Evolutionary conservation across 805 yeast genomes (phyloP), one percentile per base, ranked within the genome.

Genomic region (Metschnikowia reukaufii): DNA sequence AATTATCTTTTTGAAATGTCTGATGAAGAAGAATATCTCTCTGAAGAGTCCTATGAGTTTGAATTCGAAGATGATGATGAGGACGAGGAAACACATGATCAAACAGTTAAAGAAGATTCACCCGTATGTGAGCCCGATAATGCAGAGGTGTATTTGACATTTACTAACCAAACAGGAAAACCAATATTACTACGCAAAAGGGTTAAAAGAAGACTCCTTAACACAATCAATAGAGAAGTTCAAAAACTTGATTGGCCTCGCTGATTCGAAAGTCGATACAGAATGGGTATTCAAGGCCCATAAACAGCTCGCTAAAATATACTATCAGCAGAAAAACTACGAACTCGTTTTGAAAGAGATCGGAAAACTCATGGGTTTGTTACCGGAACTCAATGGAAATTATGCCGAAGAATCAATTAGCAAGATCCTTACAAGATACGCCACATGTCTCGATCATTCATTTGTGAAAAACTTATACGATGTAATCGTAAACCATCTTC

Each of bases 291-390:
- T 72, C 52, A 71, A 69, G 44, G 59, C 75, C 4, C 55, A 53
- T 43, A 74, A 74, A 51, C 79, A 74, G 50, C 58, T 67, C 21
- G 68, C 73, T 37, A 74, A 74, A 53, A 55, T 73, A 15, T 42
- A 55, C 33, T 69, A 59, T 52, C 52, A 56, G 19, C 48, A 48
- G 18, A 54, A 53, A n/a, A 41, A 63, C 4, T 64, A 56, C 36
- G 60, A 55, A 2, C 55, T 55, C 23, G 60, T 65, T 4, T 45
- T 70, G 13, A 45, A 44, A 8, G 53, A 50, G 23, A 56, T 71
- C 27, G 48, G 57, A 27, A 36, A 47, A n/a, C 47, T 71, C 13
- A 49, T 67, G 17, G 34, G 18, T 3, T 39, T 67, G 17, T 44
- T 59, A 36, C 65, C 63, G 42, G 52, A 54, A 45, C 63, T 64